A percentile compares a stretch with the other conserved stretches of the same genome.
Conservation (phyloP, 192 early-diverging fungal species). For the Rhizophagus sp. region DNA sequence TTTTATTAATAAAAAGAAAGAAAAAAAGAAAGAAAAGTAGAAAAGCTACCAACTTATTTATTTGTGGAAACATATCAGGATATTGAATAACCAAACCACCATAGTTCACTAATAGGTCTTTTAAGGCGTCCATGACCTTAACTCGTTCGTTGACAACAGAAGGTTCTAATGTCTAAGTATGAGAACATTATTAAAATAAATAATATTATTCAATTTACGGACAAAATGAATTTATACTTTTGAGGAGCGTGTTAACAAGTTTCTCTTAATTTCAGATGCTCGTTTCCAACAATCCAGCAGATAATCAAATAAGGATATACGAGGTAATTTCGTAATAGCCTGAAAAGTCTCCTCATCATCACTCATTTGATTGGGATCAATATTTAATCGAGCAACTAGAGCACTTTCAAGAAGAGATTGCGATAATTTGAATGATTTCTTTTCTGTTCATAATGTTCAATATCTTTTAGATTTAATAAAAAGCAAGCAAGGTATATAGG, state of each 20-base stretch:
- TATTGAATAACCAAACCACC: constrained; percentile 79
- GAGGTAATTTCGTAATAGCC: constrained; percentile 36
- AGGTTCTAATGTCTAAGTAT: constrained; percentile 49
- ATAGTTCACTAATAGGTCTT: constrained; percentile 78
- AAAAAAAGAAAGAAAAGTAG: not conserved
- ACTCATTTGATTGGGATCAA: constrained; percentile 51
- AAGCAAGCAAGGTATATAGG: not conserved
- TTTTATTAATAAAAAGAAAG: not conserved
- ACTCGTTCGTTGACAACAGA: constrained; percentile 60
- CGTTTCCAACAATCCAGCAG: constrained; percentile 64
- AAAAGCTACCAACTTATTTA: constrained; percentile 45
- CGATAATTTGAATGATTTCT: constrained; percentile 49
- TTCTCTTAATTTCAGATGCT: constrained; percentile 49
- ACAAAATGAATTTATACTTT: constrained; percentile 38
- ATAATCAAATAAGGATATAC: constrained; percentile 59
- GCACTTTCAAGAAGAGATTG: constrained; percentile 62
- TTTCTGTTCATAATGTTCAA: not conserved
- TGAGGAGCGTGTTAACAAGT: constrained; percentile 50
- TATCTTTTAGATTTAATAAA: constrained; percentile 31
- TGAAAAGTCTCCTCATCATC: constrained; percentile 35
- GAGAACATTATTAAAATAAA: not conserved
- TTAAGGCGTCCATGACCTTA: constrained; percentile 54
- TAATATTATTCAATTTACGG: constrained; percentile 10
- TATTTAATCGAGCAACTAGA: constrained; percentile 69
- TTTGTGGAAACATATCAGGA: constrained; percentile 88